A percentile compares a stretch with the other conserved stretches of the same genome.
Conservation (phyloP, 176 grass and related monocot genomes). For the Musa beccarii region DNA sequence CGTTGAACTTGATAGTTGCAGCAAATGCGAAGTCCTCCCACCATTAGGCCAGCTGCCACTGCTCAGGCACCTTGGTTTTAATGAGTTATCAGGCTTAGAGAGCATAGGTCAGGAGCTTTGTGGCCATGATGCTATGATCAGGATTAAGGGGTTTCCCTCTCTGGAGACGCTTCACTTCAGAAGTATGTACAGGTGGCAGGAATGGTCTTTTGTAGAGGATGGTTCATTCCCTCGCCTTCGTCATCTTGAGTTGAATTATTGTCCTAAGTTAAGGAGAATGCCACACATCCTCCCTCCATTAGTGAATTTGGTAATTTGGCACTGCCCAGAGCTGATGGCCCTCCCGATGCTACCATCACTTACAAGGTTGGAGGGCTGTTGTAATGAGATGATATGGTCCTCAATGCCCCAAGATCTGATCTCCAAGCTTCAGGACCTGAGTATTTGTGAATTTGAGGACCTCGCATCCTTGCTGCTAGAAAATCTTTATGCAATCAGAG, state of each 20-base stretch:
- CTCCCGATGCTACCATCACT: constrained; percentile 10
- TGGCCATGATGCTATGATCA: not conserved
- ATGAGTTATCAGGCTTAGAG: not conserved
- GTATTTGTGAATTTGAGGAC: not conserved
- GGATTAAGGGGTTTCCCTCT: constrained; percentile 8
- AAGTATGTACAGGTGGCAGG: constrained; percentile 12
- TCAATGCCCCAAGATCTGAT: not conserved
- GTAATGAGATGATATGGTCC: not conserved
- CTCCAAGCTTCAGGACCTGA: not conserved
- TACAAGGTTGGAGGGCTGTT: not conserved
- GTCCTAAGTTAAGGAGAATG: not conserved
- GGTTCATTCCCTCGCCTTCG: constrained; percentile 20
- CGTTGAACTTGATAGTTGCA: not conserved
- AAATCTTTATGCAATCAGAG: not conserved
- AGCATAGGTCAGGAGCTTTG: constrained; percentile 12
- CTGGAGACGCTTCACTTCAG: constrained; percentile 20
- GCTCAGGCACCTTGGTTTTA: constrained; percentile 17
- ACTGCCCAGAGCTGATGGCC: not conserved
- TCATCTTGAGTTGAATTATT: constrained; percentile 1
- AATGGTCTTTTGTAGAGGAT: constrained; percentile 17
- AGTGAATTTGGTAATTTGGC: constrained; percentile 4
- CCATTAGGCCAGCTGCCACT: constrained; percentile 23
- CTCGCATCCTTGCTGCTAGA: not conserved
- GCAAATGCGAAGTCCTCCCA: constrained; percentile 19
- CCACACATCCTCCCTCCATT: constrained; percentile 10